A percentile compares a stretch with the other conserved stretches of the same genome.
These are phyloP conservation scores for Solanum bulbocastanum DNA, from an alignment of 257 asterid species.

Conservation along the genomic window DNA sequence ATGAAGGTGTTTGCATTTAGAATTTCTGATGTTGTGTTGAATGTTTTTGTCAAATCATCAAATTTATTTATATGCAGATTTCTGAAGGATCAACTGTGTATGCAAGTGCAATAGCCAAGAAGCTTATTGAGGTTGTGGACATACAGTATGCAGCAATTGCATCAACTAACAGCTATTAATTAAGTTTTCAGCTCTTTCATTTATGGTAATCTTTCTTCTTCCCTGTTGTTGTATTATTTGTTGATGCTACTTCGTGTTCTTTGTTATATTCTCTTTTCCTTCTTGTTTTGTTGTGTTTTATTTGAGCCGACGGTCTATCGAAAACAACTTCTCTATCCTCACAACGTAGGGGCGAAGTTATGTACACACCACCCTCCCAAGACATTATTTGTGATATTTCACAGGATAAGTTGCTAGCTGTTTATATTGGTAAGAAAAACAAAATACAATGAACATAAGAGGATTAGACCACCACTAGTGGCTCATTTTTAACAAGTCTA, in stretches of 20 bases:
- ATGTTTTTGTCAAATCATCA: background rate
- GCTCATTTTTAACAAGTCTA: background rate
- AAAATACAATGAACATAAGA: background rate
- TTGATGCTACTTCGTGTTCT: background rate
- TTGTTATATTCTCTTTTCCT: background rate
- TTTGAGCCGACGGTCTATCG: background rate
- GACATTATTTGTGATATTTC: background rate
- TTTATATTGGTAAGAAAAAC: background rate
- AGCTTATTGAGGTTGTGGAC: slow-evolving; percentile 75
- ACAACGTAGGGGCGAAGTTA: background rate
- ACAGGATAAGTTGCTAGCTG: background rate
- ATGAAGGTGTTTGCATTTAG: background rate
- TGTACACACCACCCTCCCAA: background rate
- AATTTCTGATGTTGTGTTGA: background rate
- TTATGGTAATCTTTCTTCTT: background rate
- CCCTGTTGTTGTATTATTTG: background rate
- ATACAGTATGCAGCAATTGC: slow-evolving; percentile 57
- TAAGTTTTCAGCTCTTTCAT: slow-evolving; percentile 6
- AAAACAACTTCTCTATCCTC: background rate
- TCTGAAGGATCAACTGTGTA: slow-evolving; percentile 80
- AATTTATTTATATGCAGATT: slow-evolving; percentile 38
- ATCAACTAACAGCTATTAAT: slow-evolving; percentile 45
- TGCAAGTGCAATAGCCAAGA: slow-evolving; percentile 84
- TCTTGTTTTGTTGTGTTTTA: background rate
- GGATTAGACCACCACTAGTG: background rate